Evolutionary conservation across 2,329 filamentous ascomycete species (phyloP).

Genomic region (Pseudogymnoascus sp.): DNA sequence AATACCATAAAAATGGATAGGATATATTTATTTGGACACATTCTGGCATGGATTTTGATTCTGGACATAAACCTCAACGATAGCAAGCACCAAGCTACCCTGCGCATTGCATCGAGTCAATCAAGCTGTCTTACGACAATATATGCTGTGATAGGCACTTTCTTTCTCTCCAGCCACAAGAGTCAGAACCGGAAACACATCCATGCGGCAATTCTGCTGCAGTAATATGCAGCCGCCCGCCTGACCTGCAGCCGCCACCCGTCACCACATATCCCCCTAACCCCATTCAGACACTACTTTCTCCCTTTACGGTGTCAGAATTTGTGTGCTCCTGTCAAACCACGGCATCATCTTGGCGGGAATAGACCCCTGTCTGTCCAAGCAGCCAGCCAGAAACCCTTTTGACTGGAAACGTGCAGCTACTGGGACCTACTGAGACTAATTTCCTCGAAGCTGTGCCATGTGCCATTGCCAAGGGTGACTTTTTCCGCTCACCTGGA

Average conservation of each 20-base stretch:
- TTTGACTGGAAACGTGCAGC: slow-evolving; percentile 12
- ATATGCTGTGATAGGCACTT: slow-evolving; percentile 30
- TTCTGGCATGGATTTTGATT: not conserved
- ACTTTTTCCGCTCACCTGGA: not conserved
- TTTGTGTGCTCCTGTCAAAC: slow-evolving; percentile 27
- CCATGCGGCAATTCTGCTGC: slow-evolving; percentile 32
- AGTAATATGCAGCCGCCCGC: slow-evolving; percentile 37
- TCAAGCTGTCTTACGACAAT: slow-evolving; percentile 29
- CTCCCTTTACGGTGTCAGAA: slow-evolving; percentile 24
- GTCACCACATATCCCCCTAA: slow-evolving; percentile 20
- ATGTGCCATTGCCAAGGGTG: not conserved
- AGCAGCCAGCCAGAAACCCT: slow-evolving; percentile 20
- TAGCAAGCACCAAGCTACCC: slow-evolving; percentile 5
- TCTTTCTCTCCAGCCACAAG: slow-evolving; percentile 40
- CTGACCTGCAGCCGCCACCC: slow-evolving; percentile 25
- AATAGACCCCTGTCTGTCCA: slow-evolving; percentile 20
- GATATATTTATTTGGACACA: not conserved
- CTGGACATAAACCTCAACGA: not conserved
- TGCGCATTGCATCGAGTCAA: slow-evolving; percentile 44
- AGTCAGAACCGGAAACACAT: slow-evolving; percentile 19
- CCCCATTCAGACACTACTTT: slow-evolving; percentile 27
- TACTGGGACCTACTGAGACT: slow-evolving; percentile 10
- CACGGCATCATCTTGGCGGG: slow-evolving; percentile 19
- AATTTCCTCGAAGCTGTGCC: slow-evolving; percentile 7
- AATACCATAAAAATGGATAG: not conserved